These are phyloP conservation scores for Apiotrichum siamense DNA, from an alignment of 1,284 basidiomycete genomes.

Conservation along the genomic window DNA sequence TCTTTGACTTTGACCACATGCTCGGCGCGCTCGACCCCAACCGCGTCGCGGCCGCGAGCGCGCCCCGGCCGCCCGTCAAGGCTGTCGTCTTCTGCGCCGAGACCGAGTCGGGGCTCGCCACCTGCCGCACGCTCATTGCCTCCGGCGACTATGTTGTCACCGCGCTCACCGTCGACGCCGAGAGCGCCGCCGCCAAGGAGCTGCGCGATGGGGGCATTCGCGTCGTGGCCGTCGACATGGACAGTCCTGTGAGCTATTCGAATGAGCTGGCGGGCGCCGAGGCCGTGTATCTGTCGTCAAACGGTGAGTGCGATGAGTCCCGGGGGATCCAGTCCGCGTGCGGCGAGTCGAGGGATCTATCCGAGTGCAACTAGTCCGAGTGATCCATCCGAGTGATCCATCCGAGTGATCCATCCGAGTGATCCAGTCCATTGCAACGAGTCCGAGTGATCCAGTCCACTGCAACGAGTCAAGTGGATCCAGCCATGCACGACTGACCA, in stretches of 20 bases:
- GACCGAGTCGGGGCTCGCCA: conserved; percentile 15
- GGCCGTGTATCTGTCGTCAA: conserved; percentile 22
- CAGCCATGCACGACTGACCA: no score
- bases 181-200: background rate
- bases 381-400: no score
- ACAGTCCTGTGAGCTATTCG: conserved; percentile 19
- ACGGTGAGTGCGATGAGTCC: conserved; percentile 4
- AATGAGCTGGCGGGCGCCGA: conserved; percentile 17
- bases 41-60: conserved; percentile 9
- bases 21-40: conserved; percentile 24
- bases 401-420: no score
- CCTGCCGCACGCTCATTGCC: conserved; percentile 12
- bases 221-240: conserved; percentile 25
- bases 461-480: no score
- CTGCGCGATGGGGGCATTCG: conserved; percentile 11
- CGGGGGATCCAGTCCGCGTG: background rate
- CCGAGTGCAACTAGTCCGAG: no score
- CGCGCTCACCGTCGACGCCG: conserved; percentile 14
- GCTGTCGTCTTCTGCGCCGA: conserved; percentile 28
- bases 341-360: background rate
- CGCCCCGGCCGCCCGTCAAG: conserved; percentile 13
- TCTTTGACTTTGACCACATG: conserved; percentile 18
- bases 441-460: no score
- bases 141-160: conserved; percentile 5
- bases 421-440: no score